A percentile compares a stretch with the other conserved stretches of the same genome.
Evolutionary conservation across 1,139 yeast species (phyloP).

Genomic region (Pichia sp.): DNA sequence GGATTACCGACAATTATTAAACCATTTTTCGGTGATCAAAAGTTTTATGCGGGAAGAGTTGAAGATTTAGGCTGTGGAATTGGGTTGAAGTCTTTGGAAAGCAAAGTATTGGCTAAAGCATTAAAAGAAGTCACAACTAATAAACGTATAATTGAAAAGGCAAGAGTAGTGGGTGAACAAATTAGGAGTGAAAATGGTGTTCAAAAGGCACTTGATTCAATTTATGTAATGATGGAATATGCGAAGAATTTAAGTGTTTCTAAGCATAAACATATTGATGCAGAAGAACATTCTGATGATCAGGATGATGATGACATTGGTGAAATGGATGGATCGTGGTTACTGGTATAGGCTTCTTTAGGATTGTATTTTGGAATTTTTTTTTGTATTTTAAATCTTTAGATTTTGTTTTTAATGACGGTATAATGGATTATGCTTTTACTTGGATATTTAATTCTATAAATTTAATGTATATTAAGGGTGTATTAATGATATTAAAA

Average conservation of each 20-base stretch:
- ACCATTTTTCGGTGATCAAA: constrained; percentile 96
- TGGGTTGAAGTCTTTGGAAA: constrained; percentile 60
- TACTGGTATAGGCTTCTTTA: constrained; percentile 22
- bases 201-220: constrained; percentile 61
- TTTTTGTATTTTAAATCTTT: neutral
- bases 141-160: constrained; percentile 58
- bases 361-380: neutral
- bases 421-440: no score
- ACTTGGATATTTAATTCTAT: no score
- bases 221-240: constrained; percentile 75
- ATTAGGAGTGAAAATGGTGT: constrained; percentile 77
- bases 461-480: no score
- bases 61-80: constrained; percentile 91
- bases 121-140: constrained; percentile 62
- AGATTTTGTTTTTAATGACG: neutral
- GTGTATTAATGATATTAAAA: no score
- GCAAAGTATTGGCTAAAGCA: constrained; percentile 58
- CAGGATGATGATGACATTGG: constrained; percentile 4
- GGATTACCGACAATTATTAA: constrained; percentile 87
- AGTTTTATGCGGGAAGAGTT: constrained; percentile 78
- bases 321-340: constrained; percentile 31
- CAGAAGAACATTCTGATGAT: neutral
- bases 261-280: constrained; percentile 12
- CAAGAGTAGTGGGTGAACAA: constrained; percentile 52
- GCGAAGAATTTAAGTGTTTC: constrained; percentile 46